phyloP scores from a whole-genome alignment of 1,284 basidiomycete genomes.

The Bjerkandera adusta region DNA sequence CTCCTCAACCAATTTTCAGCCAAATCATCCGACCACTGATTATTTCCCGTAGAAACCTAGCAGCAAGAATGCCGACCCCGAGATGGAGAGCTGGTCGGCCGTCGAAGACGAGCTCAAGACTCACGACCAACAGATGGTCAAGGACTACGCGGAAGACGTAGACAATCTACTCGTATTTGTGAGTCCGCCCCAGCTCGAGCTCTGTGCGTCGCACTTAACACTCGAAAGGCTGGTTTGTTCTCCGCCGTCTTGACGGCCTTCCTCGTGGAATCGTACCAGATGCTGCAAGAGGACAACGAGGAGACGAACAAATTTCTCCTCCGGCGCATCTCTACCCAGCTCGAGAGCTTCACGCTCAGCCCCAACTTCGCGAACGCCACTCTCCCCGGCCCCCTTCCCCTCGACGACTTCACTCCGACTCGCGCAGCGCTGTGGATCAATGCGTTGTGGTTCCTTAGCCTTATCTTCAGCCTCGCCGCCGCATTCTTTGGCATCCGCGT shows the following conservation, averaged over 20 bases:
- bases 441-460: slow-evolving; percentile 10
- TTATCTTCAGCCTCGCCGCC: slow-evolving; percentile 12
- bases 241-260: slow-evolving; percentile 14
- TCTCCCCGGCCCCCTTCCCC: background rate
- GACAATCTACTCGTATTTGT: slow-evolving; percentile 10
- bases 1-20: too few relatives aligned
- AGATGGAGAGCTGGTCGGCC: slow-evolving; percentile 7
- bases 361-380: slow-evolving; percentile 10
- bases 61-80: too few relatives aligned
- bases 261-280: slow-evolving; percentile 8
- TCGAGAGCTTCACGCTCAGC: slow-evolving; percentile 7
- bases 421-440: background rate
- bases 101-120: slow-evolving; percentile 3
- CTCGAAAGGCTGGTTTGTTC: slow-evolving; percentile 17
- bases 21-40: too few relatives aligned
- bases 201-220: too few relatives aligned
- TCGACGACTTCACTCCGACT: background rate
- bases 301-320: background rate
- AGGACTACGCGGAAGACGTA: slow-evolving; percentile 7
- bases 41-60: too few relatives aligned
- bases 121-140: slow-evolving; percentile 1
- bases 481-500: slow-evolving; percentile 14
- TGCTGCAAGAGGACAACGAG: slow-evolving; percentile 5
- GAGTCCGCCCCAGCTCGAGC: too few relatives aligned
- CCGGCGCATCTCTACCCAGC: slow-evolving; percentile 9